Conservation (phyloP, 1,139 yeast species). For the Yamadazyma buinensis region DNA sequence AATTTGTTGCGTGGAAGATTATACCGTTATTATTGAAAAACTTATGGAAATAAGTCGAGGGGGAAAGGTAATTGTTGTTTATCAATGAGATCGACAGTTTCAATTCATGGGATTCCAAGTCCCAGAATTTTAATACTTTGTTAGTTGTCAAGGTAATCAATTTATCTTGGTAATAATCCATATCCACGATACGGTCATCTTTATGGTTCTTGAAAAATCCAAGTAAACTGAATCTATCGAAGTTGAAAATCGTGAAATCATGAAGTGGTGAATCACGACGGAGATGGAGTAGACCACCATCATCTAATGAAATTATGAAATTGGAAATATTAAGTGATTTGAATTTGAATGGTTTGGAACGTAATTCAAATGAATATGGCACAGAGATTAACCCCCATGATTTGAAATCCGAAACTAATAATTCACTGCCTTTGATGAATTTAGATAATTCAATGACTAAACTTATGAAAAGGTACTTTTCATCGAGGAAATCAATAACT, state of each 20-base stretch:
- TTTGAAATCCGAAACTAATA: slow-evolving; percentile 26
- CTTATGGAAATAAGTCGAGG: slow-evolving; percentile 28
- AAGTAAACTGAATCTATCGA: slow-evolving; percentile 41
- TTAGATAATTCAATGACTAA: slow-evolving; percentile 27
- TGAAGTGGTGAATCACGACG: slow-evolving; percentile 30
- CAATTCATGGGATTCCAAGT: slow-evolving; percentile 31
- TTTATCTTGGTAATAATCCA: slow-evolving; percentile 5
- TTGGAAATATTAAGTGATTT: slow-evolving; percentile 41
- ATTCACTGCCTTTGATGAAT: slow-evolving; percentile 20
- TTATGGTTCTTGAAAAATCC: slow-evolving; percentile 18
- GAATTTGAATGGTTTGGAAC: slow-evolving; percentile 54
- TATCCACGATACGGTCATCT: slow-evolving; percentile 32
- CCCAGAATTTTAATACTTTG: slow-evolving; percentile 56
- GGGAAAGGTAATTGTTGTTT: slow-evolving; percentile 19
- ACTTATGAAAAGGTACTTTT: slow-evolving; percentile 30
- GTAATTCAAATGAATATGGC: slow-evolving; percentile 72
- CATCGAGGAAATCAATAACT: slow-evolving; percentile 27
- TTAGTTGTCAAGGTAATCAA: slow-evolving; percentile 39
- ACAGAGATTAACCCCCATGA: slow-evolving; percentile 64
- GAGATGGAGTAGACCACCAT: slow-evolving; percentile 67
- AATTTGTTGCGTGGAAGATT: slow-evolving; percentile 11
- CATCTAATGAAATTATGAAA: slow-evolving; percentile 56
- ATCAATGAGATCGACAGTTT: slow-evolving; percentile 9
- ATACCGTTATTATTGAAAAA: slow-evolving; percentile 15
- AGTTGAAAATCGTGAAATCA: slow-evolving; percentile 49